phyloP scores from a whole-genome alignment of 345 rosid species.

The Ceriops zippeliana region DNA sequence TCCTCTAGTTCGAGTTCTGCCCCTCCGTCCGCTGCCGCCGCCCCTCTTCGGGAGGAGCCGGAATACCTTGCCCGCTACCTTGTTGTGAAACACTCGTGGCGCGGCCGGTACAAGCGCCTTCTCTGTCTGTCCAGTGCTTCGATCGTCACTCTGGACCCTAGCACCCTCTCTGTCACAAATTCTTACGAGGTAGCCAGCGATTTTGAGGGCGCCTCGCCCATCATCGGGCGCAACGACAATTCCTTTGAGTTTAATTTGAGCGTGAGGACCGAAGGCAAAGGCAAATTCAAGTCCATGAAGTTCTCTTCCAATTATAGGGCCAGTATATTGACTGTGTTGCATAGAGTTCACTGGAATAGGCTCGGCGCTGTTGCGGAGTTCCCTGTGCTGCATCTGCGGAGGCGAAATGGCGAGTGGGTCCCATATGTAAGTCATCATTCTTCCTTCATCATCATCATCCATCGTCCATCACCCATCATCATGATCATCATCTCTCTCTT shows the following conservation, averaged over 20 bases:
- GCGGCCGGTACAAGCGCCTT: constrained; percentile 91
- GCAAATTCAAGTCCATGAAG: constrained; percentile 79
- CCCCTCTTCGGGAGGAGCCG: constrained; percentile 62
- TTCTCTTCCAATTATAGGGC: constrained; percentile 74
- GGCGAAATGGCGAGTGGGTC: constrained; percentile 75
- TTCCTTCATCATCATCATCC: too few relatives aligned
- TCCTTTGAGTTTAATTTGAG: constrained; percentile 70
- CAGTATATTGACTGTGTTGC: constrained; percentile 76
- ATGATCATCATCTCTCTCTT: background rate
- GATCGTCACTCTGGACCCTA: constrained; percentile 81
- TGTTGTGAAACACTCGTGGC: constrained; percentile 94
- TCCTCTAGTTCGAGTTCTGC: background rate
- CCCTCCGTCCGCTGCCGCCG: constrained; percentile 17
- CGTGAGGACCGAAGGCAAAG: constrained; percentile 85
- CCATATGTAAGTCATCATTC: constrained; percentile 55
- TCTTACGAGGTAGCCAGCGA: constrained; percentile 61
- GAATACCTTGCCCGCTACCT: constrained; percentile 89
- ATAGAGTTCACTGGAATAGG: constrained; percentile 66
- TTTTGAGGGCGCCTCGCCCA: constrained; percentile 72
- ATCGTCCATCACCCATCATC: too few relatives aligned
- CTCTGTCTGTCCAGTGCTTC: constrained; percentile 66
- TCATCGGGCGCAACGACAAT: constrained; percentile 68
- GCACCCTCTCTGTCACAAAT: constrained; percentile 70
- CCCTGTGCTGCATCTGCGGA: constrained; percentile 71
- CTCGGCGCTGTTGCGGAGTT: constrained; percentile 68